phyloP scores from a whole-genome alignment of 208 protist species.

The Acanthamoeba healyi region DNA sequence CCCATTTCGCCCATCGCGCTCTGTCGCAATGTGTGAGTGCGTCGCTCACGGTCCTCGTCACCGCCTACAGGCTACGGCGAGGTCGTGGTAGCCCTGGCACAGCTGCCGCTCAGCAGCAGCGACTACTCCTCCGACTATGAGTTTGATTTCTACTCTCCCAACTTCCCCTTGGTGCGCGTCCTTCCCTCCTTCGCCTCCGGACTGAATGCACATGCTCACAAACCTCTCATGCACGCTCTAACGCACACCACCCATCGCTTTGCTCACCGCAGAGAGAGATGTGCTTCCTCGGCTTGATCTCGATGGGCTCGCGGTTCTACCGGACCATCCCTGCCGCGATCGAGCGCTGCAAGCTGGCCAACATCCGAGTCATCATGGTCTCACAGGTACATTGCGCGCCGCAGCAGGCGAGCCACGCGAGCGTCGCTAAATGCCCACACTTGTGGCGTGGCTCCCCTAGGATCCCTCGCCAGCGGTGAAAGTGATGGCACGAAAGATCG shows the following conservation, averaged over 20 bases:
- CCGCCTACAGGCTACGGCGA: not conserved
- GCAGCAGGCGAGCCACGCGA: too few relatives aligned
- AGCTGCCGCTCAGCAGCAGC: not conserved
- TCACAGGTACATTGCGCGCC: slow-evolving; percentile 32
- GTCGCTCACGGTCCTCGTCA: too few relatives aligned
- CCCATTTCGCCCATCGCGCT: too few relatives aligned
- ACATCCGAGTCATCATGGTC: slow-evolving; percentile 47
- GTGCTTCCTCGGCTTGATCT: slow-evolving; percentile 33
- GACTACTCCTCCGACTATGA: slow-evolving; percentile 39
- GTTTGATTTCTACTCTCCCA: slow-evolving; percentile 51
- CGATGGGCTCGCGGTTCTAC: slow-evolving; percentile 8
- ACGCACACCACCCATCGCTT: too few relatives aligned
- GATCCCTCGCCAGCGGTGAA: not conserved
- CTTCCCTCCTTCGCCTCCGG: not conserved
- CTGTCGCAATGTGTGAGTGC: too few relatives aligned
- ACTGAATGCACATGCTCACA: too few relatives aligned
- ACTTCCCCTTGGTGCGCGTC: slow-evolving; percentile 45
- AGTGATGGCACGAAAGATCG: not conserved
- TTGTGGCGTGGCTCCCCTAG: too few relatives aligned
- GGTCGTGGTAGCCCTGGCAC: not conserved
- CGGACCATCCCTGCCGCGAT: slow-evolving; percentile 5
- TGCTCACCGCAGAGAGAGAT: slow-evolving; percentile 61
- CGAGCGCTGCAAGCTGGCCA: slow-evolving; percentile 16
- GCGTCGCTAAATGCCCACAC: too few relatives aligned
- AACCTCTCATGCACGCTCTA: too few relatives aligned